Evolutionary conservation across 2,329 filamentous ascomycete species (phyloP).

Genomic region (Phaeosphaeria sp.): DNA sequence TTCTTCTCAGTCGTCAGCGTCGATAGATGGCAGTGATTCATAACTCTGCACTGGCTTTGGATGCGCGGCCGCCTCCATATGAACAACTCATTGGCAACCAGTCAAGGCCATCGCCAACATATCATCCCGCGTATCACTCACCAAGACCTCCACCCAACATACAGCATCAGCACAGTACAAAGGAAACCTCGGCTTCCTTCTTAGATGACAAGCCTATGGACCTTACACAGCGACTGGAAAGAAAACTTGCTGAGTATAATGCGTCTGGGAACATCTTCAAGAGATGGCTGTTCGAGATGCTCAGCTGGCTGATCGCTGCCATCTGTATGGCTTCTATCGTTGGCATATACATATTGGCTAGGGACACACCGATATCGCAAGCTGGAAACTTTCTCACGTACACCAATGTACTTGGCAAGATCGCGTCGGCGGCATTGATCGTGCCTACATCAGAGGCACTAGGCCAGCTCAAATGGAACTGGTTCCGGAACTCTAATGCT

Average conservation of each 20-base stretch:
- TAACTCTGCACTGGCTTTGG: too few species aligned
- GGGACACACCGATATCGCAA: neutral
- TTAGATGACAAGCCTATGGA: slow-evolving; percentile 3
- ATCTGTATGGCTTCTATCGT: slow-evolving; percentile 5
- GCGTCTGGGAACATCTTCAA: slow-evolving; percentile 16
- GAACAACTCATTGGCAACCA: neutral
- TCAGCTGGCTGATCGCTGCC: slow-evolving; percentile 3
- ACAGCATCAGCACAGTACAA: neutral
- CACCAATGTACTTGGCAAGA: slow-evolving; percentile 20
- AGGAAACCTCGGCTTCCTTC: neutral
- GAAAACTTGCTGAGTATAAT: slow-evolving; percentile 19
- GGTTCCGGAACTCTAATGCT: slow-evolving; percentile 19
- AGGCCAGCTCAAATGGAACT: slow-evolving; percentile 36
- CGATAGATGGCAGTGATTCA: too few species aligned
- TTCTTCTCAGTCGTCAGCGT: too few species aligned
- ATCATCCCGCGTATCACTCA: neutral
- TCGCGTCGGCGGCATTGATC: slow-evolving; percentile 26
- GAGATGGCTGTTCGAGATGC: slow-evolving; percentile 21
- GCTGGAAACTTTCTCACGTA: slow-evolving; percentile 9
- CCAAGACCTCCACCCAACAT: neutral
- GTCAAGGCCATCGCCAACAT: neutral
- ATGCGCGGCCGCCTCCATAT: neutral
- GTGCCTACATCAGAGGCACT: slow-evolving; percentile 31
- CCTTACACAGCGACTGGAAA: slow-evolving; percentile 19
- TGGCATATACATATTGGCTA: slow-evolving; percentile 9